Conservation (phyloP, 805 yeast species). For the Hanseniaspora occidentalis region DNA sequence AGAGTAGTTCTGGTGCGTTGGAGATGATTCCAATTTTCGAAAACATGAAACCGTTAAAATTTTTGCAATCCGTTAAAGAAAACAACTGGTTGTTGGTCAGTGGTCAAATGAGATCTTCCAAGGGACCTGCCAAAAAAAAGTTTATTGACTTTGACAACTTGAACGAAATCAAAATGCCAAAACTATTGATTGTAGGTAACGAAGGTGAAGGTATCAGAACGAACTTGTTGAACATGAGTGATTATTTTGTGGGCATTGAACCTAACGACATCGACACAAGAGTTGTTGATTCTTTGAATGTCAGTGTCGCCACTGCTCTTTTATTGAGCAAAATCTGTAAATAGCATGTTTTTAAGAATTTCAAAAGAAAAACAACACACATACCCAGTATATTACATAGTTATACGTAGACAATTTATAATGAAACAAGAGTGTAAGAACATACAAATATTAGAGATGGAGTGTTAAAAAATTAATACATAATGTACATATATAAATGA, state of each 20-base stretch:
- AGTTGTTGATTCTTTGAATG: slow-evolving; percentile 68
- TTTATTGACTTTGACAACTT: slow-evolving; percentile 32
- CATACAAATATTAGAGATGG: neutral
- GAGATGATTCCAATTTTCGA: slow-evolving; percentile 57
- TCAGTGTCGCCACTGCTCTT: slow-evolving; percentile 78
- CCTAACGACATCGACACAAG: slow-evolving; percentile 7
- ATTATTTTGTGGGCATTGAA: slow-evolving; percentile 29
- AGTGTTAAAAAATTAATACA: neutral
- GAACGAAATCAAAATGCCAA: slow-evolving; percentile 38
- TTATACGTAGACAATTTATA: neutral
- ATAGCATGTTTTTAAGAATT: neutral
- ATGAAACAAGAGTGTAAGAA: no score
- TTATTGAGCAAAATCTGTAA: slow-evolving; percentile 29
- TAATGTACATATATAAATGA: neutral
- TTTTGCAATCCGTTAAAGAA: slow-evolving; percentile 41
- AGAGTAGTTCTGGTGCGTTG: slow-evolving; percentile 75
- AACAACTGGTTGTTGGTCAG: slow-evolving; percentile 64
- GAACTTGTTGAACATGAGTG: slow-evolving; percentile 45
- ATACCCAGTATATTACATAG: no score
- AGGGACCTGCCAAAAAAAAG: slow-evolving; percentile 25
- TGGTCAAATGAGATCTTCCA: slow-evolving; percentile 30
- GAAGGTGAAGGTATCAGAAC: slow-evolving; percentile 79
- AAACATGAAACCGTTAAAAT: slow-evolving; percentile 43
- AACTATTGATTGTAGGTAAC: slow-evolving; percentile 66
- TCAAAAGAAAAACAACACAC: neutral